Base-by-base conservation (phyloP, 2,329 filamentous ascomycete species). In the Stachybotrys chartarum region DNA sequence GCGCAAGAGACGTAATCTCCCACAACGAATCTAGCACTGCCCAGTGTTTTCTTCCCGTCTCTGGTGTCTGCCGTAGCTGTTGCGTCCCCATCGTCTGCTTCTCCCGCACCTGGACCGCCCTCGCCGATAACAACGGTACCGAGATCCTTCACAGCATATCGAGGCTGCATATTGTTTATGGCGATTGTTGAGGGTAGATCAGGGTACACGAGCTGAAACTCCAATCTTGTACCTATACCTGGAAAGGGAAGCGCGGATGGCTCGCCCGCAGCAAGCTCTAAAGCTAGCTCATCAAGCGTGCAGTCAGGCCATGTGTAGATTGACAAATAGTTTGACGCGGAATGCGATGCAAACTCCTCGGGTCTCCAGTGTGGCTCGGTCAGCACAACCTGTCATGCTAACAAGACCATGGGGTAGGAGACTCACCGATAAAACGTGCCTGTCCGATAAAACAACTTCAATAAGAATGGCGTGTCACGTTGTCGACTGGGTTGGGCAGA, bases 1-100 rank as follows among this genome's bases (percentile, higher is more conserved):
- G 90, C 89, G 68, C 90, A 93, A 56, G 87, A 87, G 46, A 97
- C 79, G 66, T 88, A 96, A 70, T 97, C 93, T 1, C 93, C 93
- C 59, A 94, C 87, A 11, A 96, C 87, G 65, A 96, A 96, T 24
- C 87, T 82, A 39, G 83, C 85, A 54, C 95, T 90, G 44, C 78
- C 78, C 35, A 97, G 73, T 8, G 89, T 92, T 74, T 87, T 93
- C 31, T 85, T 78, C 11, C 83, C 80, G 31, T 90, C 85, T 6
- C 81, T 81, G 39, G 78, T 78, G 68, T 67, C 59, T 64, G 63
- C 60, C 60, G 63, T 58, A 64, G 68, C 58, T 7, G 61, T 64
- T 49, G 64, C 68, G 50, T 71, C 69, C 7, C 69, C 71, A 16
- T 73, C 69, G 53, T 73, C 73, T 5, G 70, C 68, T 30, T 73